Conservation (phyloP, 139 green algal genomes). For the Asterochloris sp. region DNA sequence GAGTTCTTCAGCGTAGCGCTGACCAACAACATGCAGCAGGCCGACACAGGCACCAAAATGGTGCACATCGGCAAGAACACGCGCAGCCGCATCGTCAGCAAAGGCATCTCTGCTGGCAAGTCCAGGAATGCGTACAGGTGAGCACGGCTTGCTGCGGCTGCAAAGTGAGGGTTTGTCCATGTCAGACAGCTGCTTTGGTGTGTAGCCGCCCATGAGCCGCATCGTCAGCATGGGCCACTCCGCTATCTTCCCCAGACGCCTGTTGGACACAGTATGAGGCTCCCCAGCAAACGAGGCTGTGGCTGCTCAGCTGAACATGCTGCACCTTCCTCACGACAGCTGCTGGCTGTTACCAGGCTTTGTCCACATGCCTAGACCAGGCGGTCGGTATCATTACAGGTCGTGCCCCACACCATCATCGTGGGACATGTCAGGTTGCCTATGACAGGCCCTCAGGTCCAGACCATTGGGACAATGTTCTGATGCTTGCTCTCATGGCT, state of each 20-base stretch:
- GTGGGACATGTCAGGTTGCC: neutral
- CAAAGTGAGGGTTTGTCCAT: no score
- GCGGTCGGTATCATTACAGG: no score
- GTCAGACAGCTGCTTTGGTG: no score
- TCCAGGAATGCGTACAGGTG: constrained; percentile 72
- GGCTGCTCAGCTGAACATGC: no score
- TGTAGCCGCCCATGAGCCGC: no score
- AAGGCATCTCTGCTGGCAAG: constrained; percentile 94
- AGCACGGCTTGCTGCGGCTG: constrained; percentile 27
- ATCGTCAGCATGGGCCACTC: no score
- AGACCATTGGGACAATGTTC: neutral
- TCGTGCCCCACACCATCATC: neutral
- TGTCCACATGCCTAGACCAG: no score
- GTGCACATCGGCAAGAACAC: constrained; percentile 98
- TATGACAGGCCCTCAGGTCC: neutral
- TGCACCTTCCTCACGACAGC: no score
- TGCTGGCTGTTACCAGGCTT: no score
- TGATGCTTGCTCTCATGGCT: neutral
- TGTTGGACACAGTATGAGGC: no score
- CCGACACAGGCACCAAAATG: constrained; percentile 92
- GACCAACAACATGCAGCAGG: constrained; percentile 97
- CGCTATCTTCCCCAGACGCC: no score
- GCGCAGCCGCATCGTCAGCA: constrained; percentile 93
- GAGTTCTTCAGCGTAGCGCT: constrained; percentile 99
- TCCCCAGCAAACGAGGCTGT: no score